Conservation (phyloP, 106 monocot genomes). For the Agapanthus africanus region DNA sequence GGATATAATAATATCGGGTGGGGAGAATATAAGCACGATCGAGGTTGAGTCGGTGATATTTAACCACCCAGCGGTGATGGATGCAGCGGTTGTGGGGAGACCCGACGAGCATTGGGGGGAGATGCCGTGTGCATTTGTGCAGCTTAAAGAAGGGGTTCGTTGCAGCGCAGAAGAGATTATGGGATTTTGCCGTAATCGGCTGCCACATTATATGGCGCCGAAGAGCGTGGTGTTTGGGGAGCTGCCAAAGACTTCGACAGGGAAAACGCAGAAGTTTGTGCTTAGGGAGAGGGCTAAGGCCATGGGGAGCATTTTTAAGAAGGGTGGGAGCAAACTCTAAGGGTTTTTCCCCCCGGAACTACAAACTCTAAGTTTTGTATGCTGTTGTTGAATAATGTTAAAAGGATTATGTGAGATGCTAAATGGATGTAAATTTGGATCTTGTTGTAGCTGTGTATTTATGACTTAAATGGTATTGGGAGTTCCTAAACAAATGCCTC, state of each 20-base stretch:
- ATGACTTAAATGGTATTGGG: no score
- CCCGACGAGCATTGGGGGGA: slow-evolving; percentile 24
- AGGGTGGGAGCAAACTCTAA: slow-evolving; percentile 11
- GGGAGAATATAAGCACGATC: slow-evolving; percentile 26
- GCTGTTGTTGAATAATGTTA: no score
- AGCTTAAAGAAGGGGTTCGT: slow-evolving; percentile 10
- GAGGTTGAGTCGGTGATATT: slow-evolving; percentile 25
- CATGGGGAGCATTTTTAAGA: slow-evolving; percentile 3
- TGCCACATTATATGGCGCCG: slow-evolving; percentile 29
- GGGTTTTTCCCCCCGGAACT: no score
- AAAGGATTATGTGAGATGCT: no score
- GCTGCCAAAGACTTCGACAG: slow-evolving; percentile 20
- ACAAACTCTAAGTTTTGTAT: no score
- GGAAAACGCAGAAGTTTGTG: slow-evolving; percentile 21
- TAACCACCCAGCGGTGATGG: slow-evolving; percentile 17
- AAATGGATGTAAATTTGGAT: no score
- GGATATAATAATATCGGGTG: slow-evolving; percentile 22
- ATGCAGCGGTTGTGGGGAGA: slow-evolving; percentile 17
- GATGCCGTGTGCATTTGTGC: slow-evolving; percentile 20
- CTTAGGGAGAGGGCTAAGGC: slow-evolving; percentile 19
- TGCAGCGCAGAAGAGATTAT: slow-evolving; percentile 10
- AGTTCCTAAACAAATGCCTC: no score
- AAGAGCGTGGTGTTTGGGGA: slow-evolving; percentile 18
- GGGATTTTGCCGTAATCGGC: slow-evolving; percentile 8
- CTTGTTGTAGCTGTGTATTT: no score